A percentile compares a stretch with the other conserved stretches of the same genome.
Conservation (phyloP, 768 basidiomycete genomes). For the Mycena galopus region DNA sequence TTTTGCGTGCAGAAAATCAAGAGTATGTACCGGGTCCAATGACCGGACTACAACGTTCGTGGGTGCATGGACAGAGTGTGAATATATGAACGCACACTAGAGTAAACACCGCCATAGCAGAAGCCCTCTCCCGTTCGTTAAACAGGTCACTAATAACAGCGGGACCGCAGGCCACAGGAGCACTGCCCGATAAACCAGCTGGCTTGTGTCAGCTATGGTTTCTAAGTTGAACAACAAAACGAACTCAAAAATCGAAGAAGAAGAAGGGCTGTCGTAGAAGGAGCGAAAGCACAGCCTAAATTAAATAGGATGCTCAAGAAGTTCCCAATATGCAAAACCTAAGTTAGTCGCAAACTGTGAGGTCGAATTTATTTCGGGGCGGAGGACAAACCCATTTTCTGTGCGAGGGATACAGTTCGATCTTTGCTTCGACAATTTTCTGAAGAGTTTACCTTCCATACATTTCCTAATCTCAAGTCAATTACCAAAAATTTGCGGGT, state of each 20-base stretch:
- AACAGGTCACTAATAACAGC: conserved; percentile 79
- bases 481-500: too few relatives aligned
- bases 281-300: conserved; percentile 78
- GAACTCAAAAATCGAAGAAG: conserved; percentile 79
- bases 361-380: neutral
- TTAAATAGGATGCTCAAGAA: conserved; percentile 73
- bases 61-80: neutral
- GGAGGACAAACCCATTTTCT: conserved; percentile 22
- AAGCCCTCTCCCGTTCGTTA: conserved; percentile 66
- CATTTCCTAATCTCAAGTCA: too few relatives aligned
- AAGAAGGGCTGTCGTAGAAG: conserved; percentile 66
- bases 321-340: conserved; percentile 78
- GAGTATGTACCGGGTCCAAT: conserved; percentile 53
- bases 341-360: neutral
- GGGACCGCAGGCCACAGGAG: conserved; percentile 74
- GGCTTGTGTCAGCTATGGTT: neutral
- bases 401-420: neutral
- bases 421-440: too few relatives aligned
- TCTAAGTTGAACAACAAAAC: conserved; percentile 38
- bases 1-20: neutral
- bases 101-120: conserved; percentile 78
- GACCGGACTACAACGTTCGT: conserved; percentile 52
- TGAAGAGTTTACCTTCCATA: too few relatives aligned
- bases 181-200: conserved; percentile 77
- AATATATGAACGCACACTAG: conserved; percentile 51